A percentile compares a stretch with the other conserved stretches of the same genome.
Conservation (phyloP, 1,284 basidiomycete genomes). For the Moesziomyces sp. region DNA sequence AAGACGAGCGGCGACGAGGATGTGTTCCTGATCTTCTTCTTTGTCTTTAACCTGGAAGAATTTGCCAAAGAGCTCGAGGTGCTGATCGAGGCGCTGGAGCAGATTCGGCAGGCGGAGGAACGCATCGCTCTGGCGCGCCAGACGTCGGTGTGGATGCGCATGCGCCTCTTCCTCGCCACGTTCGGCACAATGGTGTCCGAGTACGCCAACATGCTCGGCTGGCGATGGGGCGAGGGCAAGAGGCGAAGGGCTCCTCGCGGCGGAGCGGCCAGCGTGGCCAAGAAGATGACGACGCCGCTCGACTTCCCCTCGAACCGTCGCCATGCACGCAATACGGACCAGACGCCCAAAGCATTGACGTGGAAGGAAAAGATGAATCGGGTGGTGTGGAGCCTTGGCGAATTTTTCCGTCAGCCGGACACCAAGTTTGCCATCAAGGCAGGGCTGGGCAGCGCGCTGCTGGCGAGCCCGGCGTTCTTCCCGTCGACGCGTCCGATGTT, state of each 20-base stretch:
- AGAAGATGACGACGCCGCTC: conserved; percentile 72
- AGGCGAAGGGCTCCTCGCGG: conserved; percentile 3
- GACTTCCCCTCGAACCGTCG: conserved; percentile 82
- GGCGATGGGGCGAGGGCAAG: conserved; percentile 17
- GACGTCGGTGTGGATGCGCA: conserved; percentile 33
- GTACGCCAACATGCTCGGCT: conserved; percentile 34
- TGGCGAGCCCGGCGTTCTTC: conserved; percentile 87
- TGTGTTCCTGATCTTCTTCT: conserved; percentile 63
- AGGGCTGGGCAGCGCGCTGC: conserved; percentile 76
- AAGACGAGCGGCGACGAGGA: conserved; percentile 53
- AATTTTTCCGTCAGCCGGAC: conserved; percentile 78
- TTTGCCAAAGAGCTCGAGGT: conserved; percentile 54
- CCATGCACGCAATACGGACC: conserved; percentile 84
- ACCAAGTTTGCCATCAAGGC: conserved; percentile 89
- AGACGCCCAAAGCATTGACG: conserved; percentile 74
- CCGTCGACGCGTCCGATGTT: conserved; percentile 81
- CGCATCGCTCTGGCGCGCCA: conserved; percentile 41
- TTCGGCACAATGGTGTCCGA: conserved; percentile 19
- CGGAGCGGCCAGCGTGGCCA: conserved; percentile 2
- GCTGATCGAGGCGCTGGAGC: conserved; percentile 49
- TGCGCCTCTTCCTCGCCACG: conserved; percentile 27
- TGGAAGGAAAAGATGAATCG: conserved; percentile 60
- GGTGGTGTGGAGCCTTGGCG: conserved; percentile 81
- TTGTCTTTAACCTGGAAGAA: conserved; percentile 63
- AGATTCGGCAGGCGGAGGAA: conserved; percentile 45